Base-by-base conservation (phyloP, 345 rosid genomes). In the Hibiscus mutabilis region DNA sequence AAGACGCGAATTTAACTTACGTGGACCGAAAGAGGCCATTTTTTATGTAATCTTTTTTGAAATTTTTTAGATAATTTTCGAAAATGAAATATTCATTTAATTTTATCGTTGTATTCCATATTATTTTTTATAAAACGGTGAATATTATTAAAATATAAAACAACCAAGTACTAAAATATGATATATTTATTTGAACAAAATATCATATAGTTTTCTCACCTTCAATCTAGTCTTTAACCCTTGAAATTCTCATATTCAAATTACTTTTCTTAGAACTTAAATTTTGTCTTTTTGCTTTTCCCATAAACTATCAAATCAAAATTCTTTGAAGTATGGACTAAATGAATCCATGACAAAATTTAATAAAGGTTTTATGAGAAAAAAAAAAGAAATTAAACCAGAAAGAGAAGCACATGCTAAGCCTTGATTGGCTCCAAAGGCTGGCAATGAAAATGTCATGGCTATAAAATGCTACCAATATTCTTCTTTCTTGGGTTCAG, bases 401-500 rank as follows among this genome's bases (percentile, higher is more conserved):
- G 8, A 37, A 63, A 19, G 27, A 11, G 27, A 37, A 37, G 18
- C 68, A 64, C 31, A 21, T 19, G 52, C 24, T 22, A 6, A 65
- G 33, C 31, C 68, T 21, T 42, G 77, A 68, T 35, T 25, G 42
- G 59, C 2, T 37, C 42, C 42, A 1, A 7, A 37, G 42, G 42
- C 42, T 7, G 40, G 37, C 37, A 33, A 33, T 5, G 37, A 33
- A 33, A 33, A 33, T 33, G 8, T 33, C 37, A 5, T 5, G 55
- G 52, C 22, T 33, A 6, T 1, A 16, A 51, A 67, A 46, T 13
- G 15, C 15, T 57, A 44, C 79, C 83, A 42, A 72, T 74, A 79
- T 77, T 80, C 80, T 74, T 75, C 80, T 73, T 75, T 78, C 70
- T 79, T 70, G 82, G 86, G 59, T 11, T 8, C 61, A 49, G 55